A percentile compares a stretch with the other conserved stretches of the same genome.
These are phyloP conservation scores for Picea engelmannii DNA, from an alignment of 83 land plant genomes.

Conservation along the genomic window DNA sequence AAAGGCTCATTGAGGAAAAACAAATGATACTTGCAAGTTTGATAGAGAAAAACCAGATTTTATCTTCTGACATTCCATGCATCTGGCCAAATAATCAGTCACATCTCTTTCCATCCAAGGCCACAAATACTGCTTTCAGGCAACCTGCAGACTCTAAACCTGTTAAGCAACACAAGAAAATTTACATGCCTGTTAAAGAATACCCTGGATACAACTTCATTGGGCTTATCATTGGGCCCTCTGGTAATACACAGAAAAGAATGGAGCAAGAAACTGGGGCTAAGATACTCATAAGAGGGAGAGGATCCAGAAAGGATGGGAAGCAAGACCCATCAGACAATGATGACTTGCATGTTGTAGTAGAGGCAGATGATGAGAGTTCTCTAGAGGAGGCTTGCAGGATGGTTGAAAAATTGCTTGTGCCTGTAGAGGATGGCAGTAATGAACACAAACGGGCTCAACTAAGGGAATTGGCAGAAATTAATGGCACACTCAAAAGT, in stretches of 20 bases:
- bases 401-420: conserved; percentile 75
- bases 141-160: conserved; percentile 79
- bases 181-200: conserved; percentile 80
- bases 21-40: conserved; percentile 67
- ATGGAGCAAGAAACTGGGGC: conserved; percentile 87
- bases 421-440: conserved; percentile 68
- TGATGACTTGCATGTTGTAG: conserved; percentile 83
- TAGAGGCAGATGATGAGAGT: conserved; percentile 79
- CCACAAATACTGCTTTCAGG: conserved; percentile 2
- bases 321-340: conserved; percentile 65
- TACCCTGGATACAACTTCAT: conserved; percentile 84
- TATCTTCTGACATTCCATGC: not conserved
- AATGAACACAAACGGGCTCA: conserved; percentile 83
- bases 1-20: conserved; percentile 58
- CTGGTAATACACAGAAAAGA: conserved; percentile 81
- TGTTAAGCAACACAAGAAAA: conserved; percentile 72
- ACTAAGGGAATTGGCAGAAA: conserved; percentile 64
- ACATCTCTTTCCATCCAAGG: too few relatives aligned
- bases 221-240: conserved; percentile 79
- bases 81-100: too few relatives aligned
- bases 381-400: conserved; percentile 69
- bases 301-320: conserved; percentile 50
- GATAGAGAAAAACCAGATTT: conserved; percentile 57
- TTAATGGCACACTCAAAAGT: conserved; percentile 76
- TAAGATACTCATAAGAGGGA: conserved; percentile 77